Evolutionary conservation across 805 yeast genomes (phyloP).

Genomic region (Yarrowia sp.): DNA sequence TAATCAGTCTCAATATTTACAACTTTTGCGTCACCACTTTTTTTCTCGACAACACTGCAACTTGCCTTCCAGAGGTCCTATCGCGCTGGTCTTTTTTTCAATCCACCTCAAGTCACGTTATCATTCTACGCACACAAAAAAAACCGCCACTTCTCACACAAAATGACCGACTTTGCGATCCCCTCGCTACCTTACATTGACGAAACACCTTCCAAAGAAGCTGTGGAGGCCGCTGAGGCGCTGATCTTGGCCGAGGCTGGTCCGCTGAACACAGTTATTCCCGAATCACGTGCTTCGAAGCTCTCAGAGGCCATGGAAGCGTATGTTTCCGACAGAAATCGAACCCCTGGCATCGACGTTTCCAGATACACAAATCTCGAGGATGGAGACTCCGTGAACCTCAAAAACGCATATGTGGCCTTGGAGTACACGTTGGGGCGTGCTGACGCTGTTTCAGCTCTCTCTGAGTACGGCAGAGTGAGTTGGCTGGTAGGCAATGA

Average conservation of each 20-base stretch:
- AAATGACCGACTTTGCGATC: neutral
- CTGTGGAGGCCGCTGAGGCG: slow-evolving; percentile 6
- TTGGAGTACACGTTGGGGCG: slow-evolving; percentile 35
- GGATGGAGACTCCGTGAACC: slow-evolving; percentile 29
- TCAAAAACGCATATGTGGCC: slow-evolving; percentile 33
- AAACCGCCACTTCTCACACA: neutral
- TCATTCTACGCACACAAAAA: neutral
- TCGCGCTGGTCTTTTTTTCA: too few species aligned
- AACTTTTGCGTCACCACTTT: slow-evolving; percentile 1
- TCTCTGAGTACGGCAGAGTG: slow-evolving; percentile 35
- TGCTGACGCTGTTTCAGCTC: slow-evolving; percentile 35
- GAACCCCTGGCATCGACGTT: slow-evolving; percentile 33
- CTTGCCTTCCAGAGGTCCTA: too few species aligned
- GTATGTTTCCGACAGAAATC: slow-evolving; percentile 6
- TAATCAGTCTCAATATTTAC: too few species aligned
- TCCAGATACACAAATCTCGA: slow-evolving; percentile 33
- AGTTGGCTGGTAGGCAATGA: slow-evolving; percentile 39
- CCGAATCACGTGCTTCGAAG: neutral
- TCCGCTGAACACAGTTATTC: neutral
- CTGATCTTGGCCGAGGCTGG: slow-evolving; percentile 21
- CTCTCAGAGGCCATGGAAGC: slow-evolving; percentile 21
- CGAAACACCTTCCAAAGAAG: slow-evolving; percentile 6
- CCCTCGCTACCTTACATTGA: slow-evolving; percentile 27
- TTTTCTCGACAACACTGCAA: neutral
- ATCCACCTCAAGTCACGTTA: too few species aligned